phyloP scores from a whole-genome alignment of 2,329 filamentous ascomycete genomes.

The Aspergillus sp. region DNA sequence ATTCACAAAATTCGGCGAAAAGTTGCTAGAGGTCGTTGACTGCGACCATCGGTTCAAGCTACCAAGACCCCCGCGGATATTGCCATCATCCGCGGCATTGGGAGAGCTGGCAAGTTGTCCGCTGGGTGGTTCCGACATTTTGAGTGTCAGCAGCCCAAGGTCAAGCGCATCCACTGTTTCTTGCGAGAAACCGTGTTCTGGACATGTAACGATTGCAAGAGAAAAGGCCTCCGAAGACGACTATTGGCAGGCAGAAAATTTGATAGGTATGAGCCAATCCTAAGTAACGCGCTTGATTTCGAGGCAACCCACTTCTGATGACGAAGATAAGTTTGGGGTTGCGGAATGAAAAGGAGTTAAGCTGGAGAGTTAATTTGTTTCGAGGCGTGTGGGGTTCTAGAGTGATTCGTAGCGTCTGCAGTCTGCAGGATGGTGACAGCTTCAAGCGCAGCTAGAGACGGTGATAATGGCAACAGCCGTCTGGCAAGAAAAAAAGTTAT shows the following conservation, averaged over 20 bases:
- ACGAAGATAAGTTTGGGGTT: not conserved
- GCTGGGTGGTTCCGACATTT: constrained; percentile 3
- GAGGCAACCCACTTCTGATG: not conserved
- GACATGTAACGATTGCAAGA: not conserved
- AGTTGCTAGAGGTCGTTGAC: constrained; percentile 52
- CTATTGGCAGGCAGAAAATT: not conserved
- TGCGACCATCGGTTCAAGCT: constrained; percentile 61
- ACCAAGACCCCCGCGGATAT: constrained; percentile 46
- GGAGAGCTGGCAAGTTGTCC: constrained; percentile 5
- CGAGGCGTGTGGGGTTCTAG: not conserved
- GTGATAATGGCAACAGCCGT: not conserved
- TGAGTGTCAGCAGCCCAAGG: not conserved
- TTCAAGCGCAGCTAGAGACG: not conserved
- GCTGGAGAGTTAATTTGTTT: not conserved
- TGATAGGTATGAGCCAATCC: too few species aligned
- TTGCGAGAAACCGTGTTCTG: not conserved
- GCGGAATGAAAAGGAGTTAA: not conserved
- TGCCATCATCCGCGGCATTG: constrained; percentile 18
- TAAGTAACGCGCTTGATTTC: not conserved
- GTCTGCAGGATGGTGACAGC: not conserved
- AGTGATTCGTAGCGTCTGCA: not conserved
- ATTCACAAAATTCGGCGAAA: constrained; percentile 23
- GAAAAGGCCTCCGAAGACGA: not conserved
- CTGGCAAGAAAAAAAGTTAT: not conserved
- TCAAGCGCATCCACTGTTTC: not conserved